A percentile compares a stretch with the other conserved stretches of the same genome.
These are phyloP conservation scores for Pyrenophora teres DNA, from an alignment of 2,329 filamentous ascomycete species.

Conservation along the genomic window DNA sequence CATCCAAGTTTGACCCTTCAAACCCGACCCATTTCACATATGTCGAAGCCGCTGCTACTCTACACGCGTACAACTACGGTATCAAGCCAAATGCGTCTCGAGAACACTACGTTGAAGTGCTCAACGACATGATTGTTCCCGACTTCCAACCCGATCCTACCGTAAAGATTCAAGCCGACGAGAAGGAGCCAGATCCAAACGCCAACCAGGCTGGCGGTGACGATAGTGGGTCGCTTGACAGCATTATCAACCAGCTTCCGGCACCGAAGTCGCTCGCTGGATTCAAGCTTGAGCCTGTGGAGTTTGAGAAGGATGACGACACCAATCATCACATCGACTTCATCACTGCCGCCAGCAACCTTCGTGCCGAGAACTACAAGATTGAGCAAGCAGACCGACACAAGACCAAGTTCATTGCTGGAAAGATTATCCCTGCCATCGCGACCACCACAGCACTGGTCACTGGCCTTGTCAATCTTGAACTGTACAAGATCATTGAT, in stretches of 20 bases:
- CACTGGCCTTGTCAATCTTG: constrained; percentile 88
- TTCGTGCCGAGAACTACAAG: constrained; percentile 97
- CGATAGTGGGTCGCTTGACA: constrained; percentile 76
- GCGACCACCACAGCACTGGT: constrained; percentile 96
- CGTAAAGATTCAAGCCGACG: constrained; percentile 96
- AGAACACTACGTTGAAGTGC: constrained; percentile 74
- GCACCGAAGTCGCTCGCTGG: constrained; percentile 79
- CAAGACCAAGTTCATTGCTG: constrained; percentile 99
- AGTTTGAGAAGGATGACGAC: constrained; percentile 99
- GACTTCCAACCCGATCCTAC: constrained; percentile 89
- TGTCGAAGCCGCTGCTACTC: constrained; percentile 82
- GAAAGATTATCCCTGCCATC: constrained; percentile 99
- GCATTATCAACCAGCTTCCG: constrained; percentile 74
- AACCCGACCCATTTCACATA: constrained; percentile 89
- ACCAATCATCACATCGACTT: constrained; percentile 98
- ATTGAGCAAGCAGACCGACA: constrained; percentile 90
- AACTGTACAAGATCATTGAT: constrained; percentile 95
- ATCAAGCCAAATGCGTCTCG: constrained; percentile 83
- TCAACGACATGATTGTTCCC: constrained; percentile 92
- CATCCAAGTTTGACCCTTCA: constrained; percentile 83
- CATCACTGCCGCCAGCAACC: constrained; percentile 94
- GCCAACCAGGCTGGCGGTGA: constrained; percentile 65
- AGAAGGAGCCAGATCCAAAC: constrained; percentile 93
- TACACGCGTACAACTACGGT: constrained; percentile 97
- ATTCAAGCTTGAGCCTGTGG: constrained; percentile 87